phyloP scores from a whole-genome alignment of 345 rosid genomes.

The Salix dunnii region DNA sequence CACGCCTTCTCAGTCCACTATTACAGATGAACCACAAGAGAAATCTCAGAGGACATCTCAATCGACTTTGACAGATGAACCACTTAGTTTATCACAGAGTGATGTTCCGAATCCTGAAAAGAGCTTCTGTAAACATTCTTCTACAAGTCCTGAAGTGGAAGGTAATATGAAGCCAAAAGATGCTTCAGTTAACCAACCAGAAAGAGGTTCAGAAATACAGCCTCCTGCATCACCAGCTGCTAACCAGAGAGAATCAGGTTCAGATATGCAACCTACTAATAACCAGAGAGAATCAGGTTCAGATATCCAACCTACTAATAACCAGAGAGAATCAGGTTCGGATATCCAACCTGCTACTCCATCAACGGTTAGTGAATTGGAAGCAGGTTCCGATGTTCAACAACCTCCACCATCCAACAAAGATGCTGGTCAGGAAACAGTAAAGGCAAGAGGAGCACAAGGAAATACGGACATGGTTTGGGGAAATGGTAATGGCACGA shows the following conservation, averaged over 20 bases:
- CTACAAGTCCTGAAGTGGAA: conserved; percentile 40
- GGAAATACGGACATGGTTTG: conserved; percentile 26
- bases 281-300: conserved; percentile 5
- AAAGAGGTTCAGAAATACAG: conserved; percentile 44
- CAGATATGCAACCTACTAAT: conserved; percentile 9
- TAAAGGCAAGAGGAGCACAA: conserved; percentile 37
- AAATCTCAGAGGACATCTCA: too few species aligned
- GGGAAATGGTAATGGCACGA: conserved; percentile 39
- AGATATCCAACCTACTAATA: too few species aligned
- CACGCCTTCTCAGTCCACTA: conserved; percentile 11
- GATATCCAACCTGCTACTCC: conserved; percentile 10
- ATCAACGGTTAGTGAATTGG: conserved; percentile 17
- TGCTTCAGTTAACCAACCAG: conserved; percentile 47
- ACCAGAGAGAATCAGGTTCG: conserved; percentile 1
- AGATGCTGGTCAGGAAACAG: conserved; percentile 32
- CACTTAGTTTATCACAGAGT: conserved; percentile 1
- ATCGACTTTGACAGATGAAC: too few species aligned
- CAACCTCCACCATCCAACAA: conserved; percentile 17
- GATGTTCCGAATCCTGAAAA: conserved; percentile 33
- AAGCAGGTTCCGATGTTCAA: conserved; percentile 12
- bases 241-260: conserved; percentile 2
- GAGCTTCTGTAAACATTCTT: conserved; percentile 41
- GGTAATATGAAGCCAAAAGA: conserved; percentile 38
- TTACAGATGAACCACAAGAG: conserved; percentile 1
- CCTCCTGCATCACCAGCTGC: conserved; percentile 38